Conservation (phyloP, 495 filamentous ascomycete genomes). For the Xylaria nigripes region DNA sequence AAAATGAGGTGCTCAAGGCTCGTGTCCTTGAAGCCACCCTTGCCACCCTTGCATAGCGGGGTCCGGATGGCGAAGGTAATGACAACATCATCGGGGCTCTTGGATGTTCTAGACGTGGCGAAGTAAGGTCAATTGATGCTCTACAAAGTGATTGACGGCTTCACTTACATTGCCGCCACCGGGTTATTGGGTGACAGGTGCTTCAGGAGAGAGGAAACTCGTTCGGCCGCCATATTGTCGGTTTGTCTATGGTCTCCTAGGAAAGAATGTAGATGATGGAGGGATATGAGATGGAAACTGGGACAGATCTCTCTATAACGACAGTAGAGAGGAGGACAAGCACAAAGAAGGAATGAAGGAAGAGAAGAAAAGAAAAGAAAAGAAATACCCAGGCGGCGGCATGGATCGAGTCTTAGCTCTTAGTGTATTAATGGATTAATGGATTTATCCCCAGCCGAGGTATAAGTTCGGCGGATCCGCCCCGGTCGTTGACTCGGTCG, state of each 20-base stretch:
- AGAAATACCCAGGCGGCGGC: too few species aligned
- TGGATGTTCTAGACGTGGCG: conserved; percentile 59
- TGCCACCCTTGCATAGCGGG: conserved; percentile 64
- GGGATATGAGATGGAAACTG: too few species aligned
- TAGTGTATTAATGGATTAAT: too few species aligned
- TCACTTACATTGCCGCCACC: conserved; percentile 65
- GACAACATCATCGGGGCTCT: conserved; percentile 94
- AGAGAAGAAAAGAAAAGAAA: too few species aligned
- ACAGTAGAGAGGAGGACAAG: too few species aligned
- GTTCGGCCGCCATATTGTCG: conserved; percentile 69
- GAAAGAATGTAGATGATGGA: background rate
- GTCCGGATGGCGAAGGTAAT: conserved; percentile 78
- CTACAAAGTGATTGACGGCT: background rate
- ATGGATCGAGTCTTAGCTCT: too few species aligned
- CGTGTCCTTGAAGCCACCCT: conserved; percentile 93
- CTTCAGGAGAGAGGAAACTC: conserved; percentile 77
- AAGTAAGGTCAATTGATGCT: background rate
- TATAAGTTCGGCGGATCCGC: conserved; percentile 11
- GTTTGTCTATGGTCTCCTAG: background rate
- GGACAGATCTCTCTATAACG: too few species aligned
- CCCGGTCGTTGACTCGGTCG: background rate
- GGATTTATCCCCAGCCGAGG: background rate
- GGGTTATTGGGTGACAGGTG: conserved; percentile 69
- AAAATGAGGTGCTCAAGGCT: conserved; percentile 79
- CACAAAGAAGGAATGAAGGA: too few species aligned